Evolutionary conservation across 208 protist genomes (phyloP).

Genomic region (Kentomonas sorsogonicus): DNA sequence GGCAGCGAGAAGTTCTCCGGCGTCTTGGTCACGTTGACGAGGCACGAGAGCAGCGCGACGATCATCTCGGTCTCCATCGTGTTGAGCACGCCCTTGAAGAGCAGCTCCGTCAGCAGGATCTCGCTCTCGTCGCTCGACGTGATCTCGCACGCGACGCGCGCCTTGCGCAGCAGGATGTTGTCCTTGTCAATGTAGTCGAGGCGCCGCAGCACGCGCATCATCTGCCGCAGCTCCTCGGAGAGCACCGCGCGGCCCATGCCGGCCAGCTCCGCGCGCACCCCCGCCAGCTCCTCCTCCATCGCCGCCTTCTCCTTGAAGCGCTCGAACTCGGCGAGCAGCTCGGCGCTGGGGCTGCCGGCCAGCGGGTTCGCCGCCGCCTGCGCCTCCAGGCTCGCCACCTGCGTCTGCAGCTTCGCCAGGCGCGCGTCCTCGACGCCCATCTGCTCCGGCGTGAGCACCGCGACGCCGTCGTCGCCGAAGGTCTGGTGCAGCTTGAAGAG

Average conservation of each 20-base stretch:
- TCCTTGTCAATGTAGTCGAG: constrained; percentile 96
- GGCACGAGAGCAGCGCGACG: constrained; percentile 92
- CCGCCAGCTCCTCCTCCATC: constrained; percentile 59
- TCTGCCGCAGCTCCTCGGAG: constrained; percentile 93
- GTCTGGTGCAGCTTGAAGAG: constrained; percentile 70
- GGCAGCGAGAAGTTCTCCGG: constrained; percentile 84
- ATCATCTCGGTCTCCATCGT: constrained; percentile 95
- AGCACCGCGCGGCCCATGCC: constrained; percentile 84
- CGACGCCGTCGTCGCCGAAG: constrained; percentile 68
- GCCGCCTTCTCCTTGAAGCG: constrained; percentile 64
- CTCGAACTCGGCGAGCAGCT: constrained; percentile 55
- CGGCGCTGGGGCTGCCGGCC: constrained; percentile 50
- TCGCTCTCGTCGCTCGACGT: constrained; percentile 97
- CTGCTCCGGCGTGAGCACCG: constrained; percentile 93
- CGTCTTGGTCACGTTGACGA: constrained; percentile 95
- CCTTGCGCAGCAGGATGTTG: constrained; percentile 97
- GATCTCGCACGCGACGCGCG: constrained; percentile 97
- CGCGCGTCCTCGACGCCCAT: constrained; percentile 93
- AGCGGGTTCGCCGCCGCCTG: constrained; percentile 68
- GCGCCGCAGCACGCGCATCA: constrained; percentile 95
- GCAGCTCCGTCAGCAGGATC: constrained; percentile 97
- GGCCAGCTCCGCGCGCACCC: constrained; percentile 79
- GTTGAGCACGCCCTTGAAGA: constrained; percentile 98
- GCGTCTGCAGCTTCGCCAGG: constrained; percentile 66
- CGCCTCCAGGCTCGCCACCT: constrained; percentile 83